Evolutionary conservation across 2,329 filamentous ascomycete genomes (phyloP), one percentile per base, ranked within the genome.

Genomic region (Hypoxylon sp.): DNA sequence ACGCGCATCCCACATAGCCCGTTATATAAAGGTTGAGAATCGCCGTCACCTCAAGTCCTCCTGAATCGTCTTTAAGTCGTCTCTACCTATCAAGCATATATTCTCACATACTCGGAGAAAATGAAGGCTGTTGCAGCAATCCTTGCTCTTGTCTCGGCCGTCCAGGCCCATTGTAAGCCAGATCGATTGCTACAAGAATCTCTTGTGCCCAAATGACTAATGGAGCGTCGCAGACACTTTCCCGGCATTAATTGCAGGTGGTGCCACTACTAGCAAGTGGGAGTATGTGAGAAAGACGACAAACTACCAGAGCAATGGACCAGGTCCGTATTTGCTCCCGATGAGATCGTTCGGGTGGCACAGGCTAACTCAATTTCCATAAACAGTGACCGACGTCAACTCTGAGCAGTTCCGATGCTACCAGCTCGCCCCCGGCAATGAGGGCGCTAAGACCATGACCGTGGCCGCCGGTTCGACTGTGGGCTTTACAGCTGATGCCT

Each of bases 331-430:
- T 5, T 44, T n/a, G n/a, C 35, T 20, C 22, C 4, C 44, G 20
- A 37, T 30, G 14, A 42, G 1, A 3, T 35, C 30, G 40, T 4
- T 53, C 22, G 8, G 27, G 53, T 27, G 57, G 42, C 14, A 46
- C 2, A 30, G 3, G 27, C 67, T 69, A 55, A 72, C 42, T n/a
- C 7, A 11, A 42, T 5, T 10, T 13, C 22, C n/a, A 20, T 33
- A 10, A 30, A 17, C 13, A 75, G 84, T 86, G 37, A 83, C 83
- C 2, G 79, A 84, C 66, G 84, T 86, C 31, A 80, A 74, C 53
- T 84, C 82, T 42, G 71, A 80, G 1, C 81, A 82, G 64, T 84
- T 86, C 78, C 83, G 83, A n/a, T 87, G 85, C 79, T 86, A 85
- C 75, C 82, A 86, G 73, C 77, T 82, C 8, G 76, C 75, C 8